Evolutionary conservation across 345 rosid genomes (phyloP).

Genomic region (Balakata baccata): DNA sequence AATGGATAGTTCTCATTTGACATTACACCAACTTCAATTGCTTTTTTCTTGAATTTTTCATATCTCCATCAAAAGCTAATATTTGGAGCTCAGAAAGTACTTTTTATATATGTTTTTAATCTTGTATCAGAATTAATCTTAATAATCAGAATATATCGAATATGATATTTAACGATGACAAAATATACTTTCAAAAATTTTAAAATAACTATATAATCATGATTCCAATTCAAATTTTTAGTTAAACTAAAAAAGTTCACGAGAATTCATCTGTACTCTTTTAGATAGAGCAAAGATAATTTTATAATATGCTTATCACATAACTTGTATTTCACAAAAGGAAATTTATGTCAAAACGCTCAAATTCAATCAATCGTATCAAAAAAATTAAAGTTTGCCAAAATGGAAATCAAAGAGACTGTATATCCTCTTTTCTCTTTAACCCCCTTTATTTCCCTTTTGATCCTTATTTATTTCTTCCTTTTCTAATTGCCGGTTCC

Average conservation of each 20-base stretch:
- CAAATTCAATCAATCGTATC: background rate
- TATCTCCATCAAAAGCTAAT: background rate
- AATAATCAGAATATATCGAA: no score
- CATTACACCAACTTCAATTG: background rate
- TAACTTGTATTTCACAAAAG: background rate
- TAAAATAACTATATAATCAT: no score
- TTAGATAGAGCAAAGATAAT: no score
- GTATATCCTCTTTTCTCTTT: background rate
- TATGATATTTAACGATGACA: no score
- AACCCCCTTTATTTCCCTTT: background rate
- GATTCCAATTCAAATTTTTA: no score
- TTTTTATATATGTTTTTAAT: no score
- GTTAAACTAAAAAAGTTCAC: no score
- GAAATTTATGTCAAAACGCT: background rate
- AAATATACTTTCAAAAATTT: no score
- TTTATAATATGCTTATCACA: background rate
- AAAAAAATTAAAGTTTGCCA: background rate
- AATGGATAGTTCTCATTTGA: constrained; percentile 5
- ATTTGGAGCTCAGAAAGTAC: constrained; percentile 7
- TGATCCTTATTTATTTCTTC: background rate
- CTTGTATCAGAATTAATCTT: no score
- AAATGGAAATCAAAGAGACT: background rate
- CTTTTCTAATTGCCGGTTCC: background rate
- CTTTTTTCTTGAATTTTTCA: background rate
- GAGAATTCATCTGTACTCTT: no score